phyloP scores from a whole-genome alignment of 2,329 filamentous ascomycete genomes.

The Trichoderma endophyticum region DNA sequence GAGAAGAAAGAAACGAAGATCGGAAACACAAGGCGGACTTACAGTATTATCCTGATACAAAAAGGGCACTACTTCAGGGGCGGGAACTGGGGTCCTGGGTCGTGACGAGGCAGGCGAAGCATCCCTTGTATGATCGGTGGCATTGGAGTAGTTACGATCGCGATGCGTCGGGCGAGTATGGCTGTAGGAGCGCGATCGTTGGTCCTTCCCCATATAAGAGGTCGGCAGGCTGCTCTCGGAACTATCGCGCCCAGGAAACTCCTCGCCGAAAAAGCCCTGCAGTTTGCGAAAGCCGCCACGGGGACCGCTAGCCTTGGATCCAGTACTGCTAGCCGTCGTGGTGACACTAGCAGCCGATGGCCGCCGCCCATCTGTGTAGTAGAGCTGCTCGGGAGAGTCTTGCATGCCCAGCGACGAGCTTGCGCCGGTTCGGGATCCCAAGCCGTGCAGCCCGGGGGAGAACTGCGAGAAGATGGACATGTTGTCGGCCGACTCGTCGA shows the following conservation, averaged over 20 bases:
- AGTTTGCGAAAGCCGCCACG: constrained; percentile 76
- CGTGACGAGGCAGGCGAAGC: constrained; percentile 72
- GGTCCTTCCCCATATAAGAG: constrained; percentile 51
- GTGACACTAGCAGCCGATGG: constrained; percentile 81
- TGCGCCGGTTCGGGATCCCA: constrained; percentile 29
- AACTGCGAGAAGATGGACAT: constrained; percentile 60
- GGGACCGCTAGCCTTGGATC: constrained; percentile 70
- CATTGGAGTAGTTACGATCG: constrained; percentile 78
- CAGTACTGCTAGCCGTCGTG: constrained; percentile 78
- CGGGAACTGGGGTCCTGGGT: constrained; percentile 80
- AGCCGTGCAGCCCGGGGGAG: constrained; percentile 64
- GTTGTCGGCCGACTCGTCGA: constrained; percentile 73
- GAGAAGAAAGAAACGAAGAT: constrained; percentile 18
- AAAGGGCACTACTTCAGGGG: constrained; percentile 96
- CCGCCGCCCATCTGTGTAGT: constrained; percentile 69
- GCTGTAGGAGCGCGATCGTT: constrained; percentile 61
- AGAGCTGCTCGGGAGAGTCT: constrained; percentile 60
- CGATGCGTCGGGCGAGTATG: constrained; percentile 55
- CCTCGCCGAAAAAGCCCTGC: constrained; percentile 90
- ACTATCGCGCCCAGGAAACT: constrained; percentile 70
- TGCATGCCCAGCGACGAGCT: constrained; percentile 38
- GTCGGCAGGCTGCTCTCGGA: constrained; percentile 66
- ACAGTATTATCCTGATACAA: constrained; percentile 80
- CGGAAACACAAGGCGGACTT: constrained; percentile 38
- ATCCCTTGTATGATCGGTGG: constrained; percentile 68